Base-by-base conservation (phyloP, 805 yeast species). In the Candida parachauliodes region DNA sequence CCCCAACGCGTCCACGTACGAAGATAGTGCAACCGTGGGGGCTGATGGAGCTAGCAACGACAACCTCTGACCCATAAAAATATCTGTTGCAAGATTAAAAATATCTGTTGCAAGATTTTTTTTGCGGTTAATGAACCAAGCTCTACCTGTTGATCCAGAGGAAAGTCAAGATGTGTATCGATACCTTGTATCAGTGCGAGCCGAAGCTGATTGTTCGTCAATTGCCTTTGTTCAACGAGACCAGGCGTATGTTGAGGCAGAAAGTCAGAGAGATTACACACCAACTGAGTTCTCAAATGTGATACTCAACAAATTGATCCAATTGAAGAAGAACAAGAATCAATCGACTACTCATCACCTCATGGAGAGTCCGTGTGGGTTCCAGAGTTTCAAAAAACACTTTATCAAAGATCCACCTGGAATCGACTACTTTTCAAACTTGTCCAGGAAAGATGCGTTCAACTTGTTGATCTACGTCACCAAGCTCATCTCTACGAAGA, bases 1-100 rank as follows among this genome's bases (percentile, higher is more conserved):
- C 43, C 80, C 79, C 8, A 91, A 68, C 29, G 85, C 87, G 51
- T 88, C 88, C 20, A 91, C 76, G 49, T 89, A 91, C 1, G 97
- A 89, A 16, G 91, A 88, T 2, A 88, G 72, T 5, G 95, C 96
- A 50, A 91, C 86, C 1, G 96, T 86, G 3, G 95, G 88, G 1
- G 95, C 88, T 2, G 95, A 80, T 9, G 96, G 96, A 8, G 96
- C 86, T 55, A 88, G 63, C 23, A 86, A 68, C 1, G 97, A 89
- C 43, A 91, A 65, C 54, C 84, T 85, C 10, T 86, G 87, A 11
- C 96, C 97, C 97, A 89, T 88, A 12, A n/a, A 26, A n/a, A n/a
- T 11, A 26, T 10, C 11, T 26, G 28, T 26, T 26, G 28, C 28
- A 26, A 26, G 28, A n/a, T 26, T 9, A 10, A 26, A 22, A 8